Percentiles rank a stretch among this genome's conserved stretches.
Evolutionary conservation across 1,139 yeast species (phyloP).

Genomic region (Yamadazyma kanchanaburiensis): DNA sequence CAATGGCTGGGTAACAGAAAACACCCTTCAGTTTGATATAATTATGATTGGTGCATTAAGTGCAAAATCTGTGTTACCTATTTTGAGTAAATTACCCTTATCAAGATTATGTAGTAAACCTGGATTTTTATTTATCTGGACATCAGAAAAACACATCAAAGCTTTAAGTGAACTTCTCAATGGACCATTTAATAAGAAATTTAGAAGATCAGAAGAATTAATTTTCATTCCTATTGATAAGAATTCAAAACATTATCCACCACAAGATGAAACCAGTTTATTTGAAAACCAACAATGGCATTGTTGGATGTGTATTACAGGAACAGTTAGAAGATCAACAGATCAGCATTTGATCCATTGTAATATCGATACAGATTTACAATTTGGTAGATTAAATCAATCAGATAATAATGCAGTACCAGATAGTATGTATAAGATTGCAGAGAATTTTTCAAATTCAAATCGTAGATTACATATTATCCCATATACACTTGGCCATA

Average conservation of each 20-base stretch:
- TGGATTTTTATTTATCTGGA: constrained; percentile 84
- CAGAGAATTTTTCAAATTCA: constrained; percentile 87
- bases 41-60: constrained; percentile 83
- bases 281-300: constrained; percentile 73
- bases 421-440: constrained; percentile 69
- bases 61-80: constrained; percentile 64
- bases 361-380: constrained; percentile 85
- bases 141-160: constrained; percentile 66
- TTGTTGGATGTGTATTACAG: constrained; percentile 96
- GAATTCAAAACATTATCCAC: constrained; percentile 58
- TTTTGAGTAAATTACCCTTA: constrained; percentile 63
- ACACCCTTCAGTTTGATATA: constrained; percentile 72
- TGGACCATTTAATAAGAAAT: constrained; percentile 67
- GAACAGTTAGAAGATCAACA: constrained; percentile 82
- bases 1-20: constrained; percentile 55
- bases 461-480: constrained; percentile 80
- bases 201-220: constrained; percentile 85
- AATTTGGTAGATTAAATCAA: constrained; percentile 37
- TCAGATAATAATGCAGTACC: constrained; percentile 51
- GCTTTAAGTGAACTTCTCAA: constrained; percentile 58
- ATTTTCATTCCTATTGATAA: constrained; percentile 63
- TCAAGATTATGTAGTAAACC: constrained; percentile 77
- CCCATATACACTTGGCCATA: constrained; percentile 59
- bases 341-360: constrained; percentile 87
- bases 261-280: constrained; percentile 17